Evolutionary conservation across 2,329 filamentous ascomycete genomes (phyloP), one percentile per base, ranked within the genome.

Genomic region (Cordyceps sp.): DNA sequence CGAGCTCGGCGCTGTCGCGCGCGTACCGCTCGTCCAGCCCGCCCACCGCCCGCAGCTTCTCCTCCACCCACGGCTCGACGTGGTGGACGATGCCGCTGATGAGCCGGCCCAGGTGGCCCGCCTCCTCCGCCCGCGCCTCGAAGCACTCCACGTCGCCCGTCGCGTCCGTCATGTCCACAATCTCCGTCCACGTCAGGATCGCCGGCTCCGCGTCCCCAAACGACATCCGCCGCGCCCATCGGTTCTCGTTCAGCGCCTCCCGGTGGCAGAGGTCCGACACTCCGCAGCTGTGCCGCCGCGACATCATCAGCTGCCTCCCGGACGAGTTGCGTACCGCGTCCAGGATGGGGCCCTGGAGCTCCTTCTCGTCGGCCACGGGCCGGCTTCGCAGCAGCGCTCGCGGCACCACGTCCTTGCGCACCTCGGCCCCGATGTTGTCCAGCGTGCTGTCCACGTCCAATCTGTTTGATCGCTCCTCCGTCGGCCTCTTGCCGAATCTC

Each of bases 201-300:
- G 74, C 78, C 37, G 84, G 77, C 53, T 82, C 78, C 2, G 77
- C 80, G 28, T 77, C 66, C 36, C 76, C 74, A 49, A 86, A 86
- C 4, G 79, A 85, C 39, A 86, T 62, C 27, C 78, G 69, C 2
- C 79, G 72, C 1, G 78, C 71, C 69, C 76, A 82, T 35, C 69
- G 69, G 19, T 63, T 62, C 38, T 80, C 73, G 37, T 71, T 64
- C 2, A 59, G 51, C 6, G 37, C 39, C 2, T 35, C 53, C 32
- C 42, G 49, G 20, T 48, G 44, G 18, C 43, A 37, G 4, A 49
- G 36, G 7, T 48, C 49, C 1, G 49, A 44, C 2, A 49, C 47
- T 5, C 61, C 56, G 25, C 71, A 52, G 43, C 72, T 78, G 42
- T 76, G 66, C 16, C 79, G 72, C 14, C 79, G 69, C 18, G 68